Conservation (phyloP, 2,329 filamentous ascomycete species). For the Hymenoscyphus occultus region DNA sequence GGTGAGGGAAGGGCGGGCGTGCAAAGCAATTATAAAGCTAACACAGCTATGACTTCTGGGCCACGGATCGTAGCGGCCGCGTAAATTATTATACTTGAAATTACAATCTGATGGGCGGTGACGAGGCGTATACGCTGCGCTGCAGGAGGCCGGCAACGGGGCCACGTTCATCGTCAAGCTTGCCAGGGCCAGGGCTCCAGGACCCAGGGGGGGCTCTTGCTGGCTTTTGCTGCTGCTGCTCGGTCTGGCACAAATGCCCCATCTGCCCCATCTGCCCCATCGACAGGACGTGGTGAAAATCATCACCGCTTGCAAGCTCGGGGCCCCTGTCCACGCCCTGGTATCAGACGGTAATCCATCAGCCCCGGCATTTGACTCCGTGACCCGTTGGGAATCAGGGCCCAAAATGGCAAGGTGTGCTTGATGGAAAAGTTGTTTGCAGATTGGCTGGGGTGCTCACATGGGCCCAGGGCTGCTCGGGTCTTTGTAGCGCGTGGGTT, state of each 20-base stretch:
- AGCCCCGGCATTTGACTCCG: constrained; percentile 26
- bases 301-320: constrained; percentile 1
- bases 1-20: constrained; percentile 11
- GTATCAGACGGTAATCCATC: constrained; percentile 24
- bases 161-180: constrained; percentile 17
- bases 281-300: constrained; percentile 1
- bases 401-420: constrained; percentile 7
- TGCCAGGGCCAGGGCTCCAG: background rate
- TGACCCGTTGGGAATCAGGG: constrained; percentile 19
- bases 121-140: constrained; percentile 21
- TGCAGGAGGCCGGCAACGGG: constrained; percentile 14
- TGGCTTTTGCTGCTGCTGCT: background rate
- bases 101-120: constrained; percentile 23
- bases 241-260: background rate
- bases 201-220: background rate
- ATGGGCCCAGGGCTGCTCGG: constrained; percentile 15
- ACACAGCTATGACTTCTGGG: constrained; percentile 19
- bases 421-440: constrained; percentile 2
- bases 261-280: background rate
- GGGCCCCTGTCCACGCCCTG: constrained; percentile 7
- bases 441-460: constrained; percentile 19
- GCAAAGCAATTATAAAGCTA: constrained; percentile 21
- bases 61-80: constrained; percentile 21
- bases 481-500: constrained; percentile 10
- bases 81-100: constrained; percentile 21